These are phyloP conservation scores for Dactylellina sp. DNA, from an alignment of 2,329 filamentous ascomycete species.

Conservation along the genomic window DNA sequence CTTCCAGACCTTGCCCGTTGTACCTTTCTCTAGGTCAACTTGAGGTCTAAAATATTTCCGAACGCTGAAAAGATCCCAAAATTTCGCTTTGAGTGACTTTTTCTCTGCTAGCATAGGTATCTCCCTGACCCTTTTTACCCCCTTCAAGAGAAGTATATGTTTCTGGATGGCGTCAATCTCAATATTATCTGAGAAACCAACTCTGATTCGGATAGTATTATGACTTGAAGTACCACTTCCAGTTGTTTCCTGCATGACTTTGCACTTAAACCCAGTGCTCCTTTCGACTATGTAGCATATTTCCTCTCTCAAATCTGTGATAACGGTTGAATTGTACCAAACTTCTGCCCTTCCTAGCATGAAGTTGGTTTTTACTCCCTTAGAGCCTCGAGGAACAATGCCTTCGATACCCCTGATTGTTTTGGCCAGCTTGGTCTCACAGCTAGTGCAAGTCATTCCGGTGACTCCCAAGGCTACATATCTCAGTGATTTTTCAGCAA, in stretches of 20 bases:
- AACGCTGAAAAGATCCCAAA: not conserved
- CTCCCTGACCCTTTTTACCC: conserved; percentile 13
- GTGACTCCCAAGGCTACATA: conserved; percentile 61
- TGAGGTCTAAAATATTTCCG: not conserved
- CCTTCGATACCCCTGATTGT: conserved; percentile 25
- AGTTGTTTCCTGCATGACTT: conserved; percentile 28
- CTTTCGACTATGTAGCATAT: conserved; percentile 34
- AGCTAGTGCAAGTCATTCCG: conserved; percentile 80
- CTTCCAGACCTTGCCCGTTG: conserved; percentile 5
- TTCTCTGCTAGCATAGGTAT: not conserved
- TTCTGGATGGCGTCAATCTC: conserved; percentile 13
- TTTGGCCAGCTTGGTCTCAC: conserved; percentile 74
- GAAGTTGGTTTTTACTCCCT: conserved; percentile 43
- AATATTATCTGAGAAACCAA: conserved; percentile 15
- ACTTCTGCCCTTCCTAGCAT: conserved; percentile 47
- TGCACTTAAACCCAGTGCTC: conserved; percentile 41
- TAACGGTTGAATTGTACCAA: conserved; percentile 39
- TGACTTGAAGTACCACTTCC: conserved; percentile 11
- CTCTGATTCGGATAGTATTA: conserved; percentile 18
- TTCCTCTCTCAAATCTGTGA: conserved; percentile 25
- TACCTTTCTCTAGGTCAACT: conserved; percentile 39
- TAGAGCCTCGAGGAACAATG: conserved; percentile 31
- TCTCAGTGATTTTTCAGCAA: conserved; percentile 21
- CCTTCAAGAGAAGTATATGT: conserved; percentile 36
- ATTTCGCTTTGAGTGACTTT: not conserved